Evolutionary conservation across 345 rosid species (phyloP), one percentile per base, ranked within the genome.

Genomic region (Theobroma cacao): DNA sequence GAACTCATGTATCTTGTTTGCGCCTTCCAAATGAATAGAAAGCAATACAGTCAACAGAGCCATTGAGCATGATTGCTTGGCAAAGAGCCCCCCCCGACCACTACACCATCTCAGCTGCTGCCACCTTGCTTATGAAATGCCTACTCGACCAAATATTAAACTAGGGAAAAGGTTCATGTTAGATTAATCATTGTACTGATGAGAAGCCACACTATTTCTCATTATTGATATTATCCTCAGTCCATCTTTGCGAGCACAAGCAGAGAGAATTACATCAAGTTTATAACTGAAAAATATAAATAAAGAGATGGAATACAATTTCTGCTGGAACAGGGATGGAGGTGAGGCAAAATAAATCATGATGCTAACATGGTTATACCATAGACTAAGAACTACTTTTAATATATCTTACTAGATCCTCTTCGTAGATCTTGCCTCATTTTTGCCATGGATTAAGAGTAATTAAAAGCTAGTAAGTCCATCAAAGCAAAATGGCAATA

Each of bases 1-100:
- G 82, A 94, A 94, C 87, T 92, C 97, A 15, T 93, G 96, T 6
- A 92, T 94, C 80, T 81, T 94, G 83, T 91, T 94, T 80, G 93
- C 95, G 36, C 97, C 97, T 20, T 90, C 87, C 93, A 89, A 92
- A 84, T 87, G 80, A 88, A 77, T 9, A 8, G 30, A 58, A 6
- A 15, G 38, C 3, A 26, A 59, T 15, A 13, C 33, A 9, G 62
- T 58, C 62, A 58, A 58, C 30, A 59, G 14, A 59, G n/a, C 66
- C 66, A 61, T 2, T 61, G 7, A 59, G 61, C 33, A 55, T 8
- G 60, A 55, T 9, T 22, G 60, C 60, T 55, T 55, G 26, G 13
- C 59, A 55, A 5, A 55, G 11, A 55, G 4, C 24, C n/a, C n/a
- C n/a, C 5, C 72, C 33, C 30, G 20, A 13, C 36, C 18, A 26